Evolutionary conservation across 768 basidiomycete genomes (phyloP).

Genomic region (Termitomyces sp.): DNA sequence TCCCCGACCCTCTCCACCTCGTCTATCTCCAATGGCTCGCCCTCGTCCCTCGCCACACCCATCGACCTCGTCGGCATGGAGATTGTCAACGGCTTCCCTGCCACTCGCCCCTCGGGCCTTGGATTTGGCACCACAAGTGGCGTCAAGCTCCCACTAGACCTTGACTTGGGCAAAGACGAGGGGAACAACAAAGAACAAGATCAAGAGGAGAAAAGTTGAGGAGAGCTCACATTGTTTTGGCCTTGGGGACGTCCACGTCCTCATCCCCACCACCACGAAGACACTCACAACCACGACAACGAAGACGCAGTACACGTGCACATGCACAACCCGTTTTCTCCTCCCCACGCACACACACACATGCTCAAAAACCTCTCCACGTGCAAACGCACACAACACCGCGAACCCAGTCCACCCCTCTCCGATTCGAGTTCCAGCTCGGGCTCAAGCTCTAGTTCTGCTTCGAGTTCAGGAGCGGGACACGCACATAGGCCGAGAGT

Average conservation of each 20-base stretch:
- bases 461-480: neutral
- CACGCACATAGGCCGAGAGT: neutral
- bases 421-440: neutral
- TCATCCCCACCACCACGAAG: neutral
- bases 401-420: neutral
- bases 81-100: neutral
- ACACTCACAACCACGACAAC: neutral
- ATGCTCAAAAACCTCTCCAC: neutral
- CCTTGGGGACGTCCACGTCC: constrained; percentile 8
- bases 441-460: neutral
- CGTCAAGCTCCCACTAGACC: constrained; percentile 1
- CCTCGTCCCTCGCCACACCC: constrained; percentile 7
- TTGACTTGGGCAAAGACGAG: neutral
- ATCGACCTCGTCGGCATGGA: constrained; percentile 8
- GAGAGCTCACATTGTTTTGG: constrained; percentile 12
- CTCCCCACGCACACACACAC: neutral
- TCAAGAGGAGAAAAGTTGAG: no score
- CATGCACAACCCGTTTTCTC: neutral
- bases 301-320: neutral
- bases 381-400: neutral
- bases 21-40: neutral
- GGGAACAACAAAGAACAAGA: no score
- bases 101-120: neutral
- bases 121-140: neutral
- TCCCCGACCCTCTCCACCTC: constrained; percentile 1